Conservation (phyloP, 2,329 filamentous ascomycete genomes). For the Xylaria sp. region DNA sequence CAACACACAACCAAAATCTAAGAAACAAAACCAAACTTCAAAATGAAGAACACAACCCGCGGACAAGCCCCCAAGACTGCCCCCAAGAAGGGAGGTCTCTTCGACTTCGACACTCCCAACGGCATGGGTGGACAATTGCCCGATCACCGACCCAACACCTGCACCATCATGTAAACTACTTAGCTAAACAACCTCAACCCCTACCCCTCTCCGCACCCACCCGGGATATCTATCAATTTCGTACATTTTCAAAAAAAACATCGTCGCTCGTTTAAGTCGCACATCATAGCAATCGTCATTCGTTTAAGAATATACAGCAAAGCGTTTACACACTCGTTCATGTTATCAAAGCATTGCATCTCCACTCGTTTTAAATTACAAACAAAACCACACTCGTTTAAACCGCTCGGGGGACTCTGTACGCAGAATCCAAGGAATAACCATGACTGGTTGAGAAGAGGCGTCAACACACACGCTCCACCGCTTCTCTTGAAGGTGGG, state of each 20-base stretch:
- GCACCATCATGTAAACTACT: conserved; percentile 23
- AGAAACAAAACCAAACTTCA: background rate
- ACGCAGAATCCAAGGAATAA: background rate
- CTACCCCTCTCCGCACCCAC: background rate
- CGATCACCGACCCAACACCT: background rate
- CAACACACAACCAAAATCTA: background rate
- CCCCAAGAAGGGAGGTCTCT: conserved; percentile 30
- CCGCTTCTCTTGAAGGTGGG: background rate
- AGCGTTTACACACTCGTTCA: background rate
- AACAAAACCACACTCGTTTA: background rate
- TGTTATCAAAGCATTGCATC: background rate
- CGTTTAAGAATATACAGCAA: background rate
- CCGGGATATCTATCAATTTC: background rate
- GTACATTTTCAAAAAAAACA: background rate
- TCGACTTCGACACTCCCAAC: conserved; percentile 21
- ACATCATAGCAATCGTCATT: background rate
- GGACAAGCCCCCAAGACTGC: conserved; percentile 19
- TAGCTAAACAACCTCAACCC: background rate
- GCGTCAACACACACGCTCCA: background rate
- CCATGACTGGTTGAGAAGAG: background rate
- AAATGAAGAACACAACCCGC: conserved; percentile 27
- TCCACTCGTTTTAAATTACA: background rate
- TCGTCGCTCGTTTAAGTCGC: background rate
- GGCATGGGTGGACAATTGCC: conserved; percentile 16
- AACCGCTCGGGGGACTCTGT: background rate